Evolutionary conservation across 169 alveolate genomes (phyloP), one percentile per base, ranked within the genome.

Genomic region (Plasmodium gallinaceum): DNA sequence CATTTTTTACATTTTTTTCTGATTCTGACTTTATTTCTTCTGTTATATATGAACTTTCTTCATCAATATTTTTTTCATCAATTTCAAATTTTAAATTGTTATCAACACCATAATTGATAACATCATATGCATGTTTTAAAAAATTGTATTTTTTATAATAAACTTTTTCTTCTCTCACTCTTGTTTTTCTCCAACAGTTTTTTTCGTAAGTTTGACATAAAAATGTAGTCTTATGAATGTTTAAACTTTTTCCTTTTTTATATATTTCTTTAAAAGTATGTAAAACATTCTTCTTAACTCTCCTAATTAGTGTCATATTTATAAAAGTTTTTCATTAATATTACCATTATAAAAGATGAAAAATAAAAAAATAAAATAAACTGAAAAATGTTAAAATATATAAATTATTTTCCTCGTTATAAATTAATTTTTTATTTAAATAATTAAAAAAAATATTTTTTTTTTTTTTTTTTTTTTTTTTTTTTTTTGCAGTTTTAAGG

Each of bases 181-280:
- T 83, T 68, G 91, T 83, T 83, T 83, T 83, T 45, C 91, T 83
- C 91, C 91, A 83, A 48, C 91, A 83, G 52, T 83, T 83, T 62
- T 83, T 83, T 83, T 83, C 91, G 68, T 83, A 83, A 12, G 91
- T 83, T 62, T 83, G 91, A 75, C 83, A 37, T 61, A 83, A 68
- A 83, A 83, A 83, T 37, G 85, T 58, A 5, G 91, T 83, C 57
- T 83, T 83, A 26, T 83, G 91, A 20, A 83, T 68, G 48, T 83
- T 83, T 73, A 83, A 51, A 20, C 83, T 68, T 83, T 83, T 83
- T 5, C 91, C 91, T 16, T 51, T 68, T 54, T 46, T 66, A 37
- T 83, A 83, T 68, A 83, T 14, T 60, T 83, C 91, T 45, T 69
- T 83, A 39, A 83, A 83, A 7, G 91, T 83, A 58, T 83, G 91